Evolutionary conservation across 495 filamentous ascomycete species (phyloP), one percentile per base, ranked within the genome.

Genomic region (Penicillium psychrofluorescens): DNA sequence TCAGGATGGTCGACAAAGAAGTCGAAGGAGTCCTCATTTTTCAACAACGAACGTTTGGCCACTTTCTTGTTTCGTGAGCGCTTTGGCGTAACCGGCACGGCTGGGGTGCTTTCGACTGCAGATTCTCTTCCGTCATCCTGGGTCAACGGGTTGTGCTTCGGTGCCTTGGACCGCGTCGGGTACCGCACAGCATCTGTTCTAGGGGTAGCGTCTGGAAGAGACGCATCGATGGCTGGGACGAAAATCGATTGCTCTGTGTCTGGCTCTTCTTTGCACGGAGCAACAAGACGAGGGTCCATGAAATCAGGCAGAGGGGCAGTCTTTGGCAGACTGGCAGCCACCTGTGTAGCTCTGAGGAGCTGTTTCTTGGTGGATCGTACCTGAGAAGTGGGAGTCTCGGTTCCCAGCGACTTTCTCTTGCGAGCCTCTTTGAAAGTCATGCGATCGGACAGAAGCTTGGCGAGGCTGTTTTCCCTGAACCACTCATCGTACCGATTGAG

Each of bases 391-490:
- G 35, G 14, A 8, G 32, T 16, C 1, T 11, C 6, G 41, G 64
- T 54, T 9, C 39, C 46, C 13, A 54, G 56, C 7, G 54, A 40
- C 39, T 57, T 67, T 40, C 53, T 65, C 47, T 70, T 78, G 56
- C 79, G 86, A 40, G 76, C 72, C 27, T 88, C 80, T 63, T 90
- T 92, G 35, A 78, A 71, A 5, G 71, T 68, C 70, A 90, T 74
- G 15, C 90, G 78, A 33, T 85, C 80, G 1, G 80, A 75, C 28
- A 95, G 75, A 29, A 91, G 61, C 35, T 67, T 69, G 39, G 80
- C 74, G 30, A 94, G 76, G 14, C 76, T 70, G 62, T 85, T 76
- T 30, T 58, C 51, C 2, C 71, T 64, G 48, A 85, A 87, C 90
- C 90, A 96, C 2, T 54, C 48, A 11, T 89, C 76, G 52, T 85